Conservation (phyloP, 768 basidiomycete genomes). For the Mycena pura region DNA sequence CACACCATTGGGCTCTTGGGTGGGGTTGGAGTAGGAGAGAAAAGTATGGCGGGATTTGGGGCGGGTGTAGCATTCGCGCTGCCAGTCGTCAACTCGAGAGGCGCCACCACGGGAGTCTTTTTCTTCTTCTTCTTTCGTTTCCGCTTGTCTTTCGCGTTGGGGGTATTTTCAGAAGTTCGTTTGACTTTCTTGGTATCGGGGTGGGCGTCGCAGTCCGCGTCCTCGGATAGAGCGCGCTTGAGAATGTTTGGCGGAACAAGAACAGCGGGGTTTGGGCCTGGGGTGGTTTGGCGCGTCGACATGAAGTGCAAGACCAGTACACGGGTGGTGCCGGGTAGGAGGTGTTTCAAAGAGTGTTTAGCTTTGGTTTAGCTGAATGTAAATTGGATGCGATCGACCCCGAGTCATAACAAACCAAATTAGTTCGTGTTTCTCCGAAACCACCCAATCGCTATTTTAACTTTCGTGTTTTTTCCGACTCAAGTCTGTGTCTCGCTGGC, state of each 20-base stretch:
- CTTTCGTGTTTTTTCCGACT: too few relatives aligned
- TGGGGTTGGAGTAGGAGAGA: background rate
- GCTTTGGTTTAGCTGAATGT: background rate
- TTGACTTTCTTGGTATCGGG: slow-evolving; percentile 41
- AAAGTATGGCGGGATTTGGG: background rate
- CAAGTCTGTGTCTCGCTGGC: too few relatives aligned
- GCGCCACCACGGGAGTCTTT: slow-evolving; percentile 41
- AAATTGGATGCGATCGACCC: too few relatives aligned
- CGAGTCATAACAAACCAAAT: too few relatives aligned
- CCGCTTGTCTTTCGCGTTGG: slow-evolving; percentile 43
- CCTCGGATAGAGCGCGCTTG: slow-evolving; percentile 42
- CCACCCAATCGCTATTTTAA: too few relatives aligned
- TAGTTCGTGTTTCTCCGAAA: too few relatives aligned
- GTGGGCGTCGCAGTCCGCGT: slow-evolving; percentile 29
- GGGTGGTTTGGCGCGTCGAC: slow-evolving; percentile 44
- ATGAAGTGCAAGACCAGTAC: slow-evolving; percentile 1
- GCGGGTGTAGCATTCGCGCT: slow-evolving; percentile 10
- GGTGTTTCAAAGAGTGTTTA: background rate
- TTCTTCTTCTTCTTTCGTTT: slow-evolving; percentile 45
- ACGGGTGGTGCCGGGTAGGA: too few relatives aligned
- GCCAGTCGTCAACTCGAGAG: slow-evolving; percentile 2
- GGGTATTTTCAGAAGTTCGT: slow-evolving; percentile 32
- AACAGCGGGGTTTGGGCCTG: slow-evolving; percentile 35
- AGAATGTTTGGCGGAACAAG: slow-evolving; percentile 36
- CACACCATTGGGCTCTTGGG: slow-evolving; percentile 10